Evolutionary conservation across 768 basidiomycete species (phyloP), one percentile per base, ranked within the genome.

Genomic region (Serendipita sp.): DNA sequence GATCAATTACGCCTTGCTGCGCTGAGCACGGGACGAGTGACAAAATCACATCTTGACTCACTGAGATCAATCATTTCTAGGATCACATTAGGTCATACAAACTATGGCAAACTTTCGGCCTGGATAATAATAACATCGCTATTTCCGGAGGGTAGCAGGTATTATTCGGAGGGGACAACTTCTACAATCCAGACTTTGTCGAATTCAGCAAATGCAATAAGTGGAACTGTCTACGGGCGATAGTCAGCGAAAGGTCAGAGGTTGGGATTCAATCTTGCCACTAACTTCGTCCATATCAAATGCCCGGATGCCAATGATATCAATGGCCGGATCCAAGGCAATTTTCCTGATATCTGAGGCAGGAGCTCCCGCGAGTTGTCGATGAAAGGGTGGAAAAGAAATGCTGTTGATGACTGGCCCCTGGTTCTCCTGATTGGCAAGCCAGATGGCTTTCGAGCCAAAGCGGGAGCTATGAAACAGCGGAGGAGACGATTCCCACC

Each of bases 281-380:
- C 45, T 48, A 5, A 48, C 45, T n/a, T 58, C 53, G 53, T 58
- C 53, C 24, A 34, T 33, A 33, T 58, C 53, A 58, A 58, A 58
- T n/a, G 53, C 53, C 28, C 53, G 53, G 11, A 58, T 28, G 26
- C 17, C 17, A 22, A n/a, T 11, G 17, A 24, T 20, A n/a, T 58
- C 31, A n/a, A 58, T 58, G 9, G 20, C n/a, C 4, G 53, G 53
- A n/a, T 58, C 53, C 31, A 58, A 9, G n/a, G 31, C 28, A 11
- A 58, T 58, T 31, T 34, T n/a, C 33, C 28, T 58, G 26, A 58
- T 34, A 4, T n/a, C 17, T 22, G 53, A 58, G 17, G 20, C 17
- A 11, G 17, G 11, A n/a, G 4, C 53, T 9, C 53, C 53, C 4
- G 17, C 30, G 17, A 58, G 4, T 9, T 33, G 24, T 26, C 31